These are phyloP conservation scores for Coemansia sp. DNA, from an alignment of 192 early-diverging fungal genomes.

Conservation along the genomic window DNA sequence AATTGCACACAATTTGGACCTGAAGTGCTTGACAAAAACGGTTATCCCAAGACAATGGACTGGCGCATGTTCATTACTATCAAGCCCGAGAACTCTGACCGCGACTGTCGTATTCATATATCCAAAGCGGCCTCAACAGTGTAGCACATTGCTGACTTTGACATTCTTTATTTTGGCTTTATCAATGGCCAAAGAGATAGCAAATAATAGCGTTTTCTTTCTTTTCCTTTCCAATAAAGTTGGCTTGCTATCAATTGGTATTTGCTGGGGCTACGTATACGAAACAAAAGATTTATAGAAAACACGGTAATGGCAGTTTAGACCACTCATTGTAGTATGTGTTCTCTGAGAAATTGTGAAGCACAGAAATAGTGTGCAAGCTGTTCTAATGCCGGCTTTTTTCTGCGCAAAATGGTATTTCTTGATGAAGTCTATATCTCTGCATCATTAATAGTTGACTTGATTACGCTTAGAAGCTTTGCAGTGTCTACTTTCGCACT, in stretches of 20 bases:
- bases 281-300: no score
- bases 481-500: neutral
- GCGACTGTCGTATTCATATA: constrained; percentile 19
- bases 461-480: neutral
- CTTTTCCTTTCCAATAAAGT: no score
- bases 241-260: no score
- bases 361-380: neutral
- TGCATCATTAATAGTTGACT: neutral
- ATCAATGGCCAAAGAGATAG: no score
- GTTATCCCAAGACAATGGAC: constrained; percentile 28
- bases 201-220: no score
- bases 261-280: no score
- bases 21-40: constrained; percentile 21
- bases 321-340: no score
- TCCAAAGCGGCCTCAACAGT: neutral
- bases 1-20: constrained; percentile 27
- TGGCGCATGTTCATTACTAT: constrained; percentile 26
- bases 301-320: no score
- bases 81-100: constrained; percentile 18
- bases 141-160: neutral
- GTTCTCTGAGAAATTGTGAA: no score
- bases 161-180: neutral
- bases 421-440: neutral
- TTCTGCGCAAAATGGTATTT: neutral
- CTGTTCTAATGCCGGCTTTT: no score